These are phyloP conservation scores for Lepiota venenata DNA, from an alignment of 768 basidiomycete species.

Conservation along the genomic window DNA sequence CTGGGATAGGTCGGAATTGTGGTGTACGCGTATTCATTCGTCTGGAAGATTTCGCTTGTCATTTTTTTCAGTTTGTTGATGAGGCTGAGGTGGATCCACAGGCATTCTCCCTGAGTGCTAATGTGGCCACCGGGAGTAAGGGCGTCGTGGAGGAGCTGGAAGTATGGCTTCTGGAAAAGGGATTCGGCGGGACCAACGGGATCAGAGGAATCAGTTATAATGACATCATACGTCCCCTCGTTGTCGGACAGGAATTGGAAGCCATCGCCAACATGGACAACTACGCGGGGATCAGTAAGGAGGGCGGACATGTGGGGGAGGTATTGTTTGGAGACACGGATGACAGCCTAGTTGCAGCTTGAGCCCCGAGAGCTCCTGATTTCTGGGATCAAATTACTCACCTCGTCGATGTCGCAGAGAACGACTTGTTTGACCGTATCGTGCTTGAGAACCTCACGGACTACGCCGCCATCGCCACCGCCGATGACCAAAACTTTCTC, in stretches of 20 bases:
- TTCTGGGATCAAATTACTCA: constrained; percentile 20
- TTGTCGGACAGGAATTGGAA: constrained; percentile 95
- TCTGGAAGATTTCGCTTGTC: constrained; percentile 73
- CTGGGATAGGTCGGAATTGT: constrained; percentile 98
- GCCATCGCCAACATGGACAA: constrained; percentile 87
- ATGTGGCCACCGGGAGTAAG: constrained; percentile 88
- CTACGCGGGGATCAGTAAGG: constrained; percentile 76
- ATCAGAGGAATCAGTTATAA: constrained; percentile 98
- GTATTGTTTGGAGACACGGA: constrained; percentile 89
- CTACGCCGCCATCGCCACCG: constrained; percentile 97
- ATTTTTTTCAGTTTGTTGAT: constrained; percentile 73
- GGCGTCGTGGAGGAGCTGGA: constrained; percentile 88
- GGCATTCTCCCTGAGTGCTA: constrained; percentile 93
- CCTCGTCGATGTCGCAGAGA: constrained; percentile 97
- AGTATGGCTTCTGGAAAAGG: constrained; percentile 97
- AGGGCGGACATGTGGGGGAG: constrained; percentile 93
- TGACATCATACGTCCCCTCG: constrained; percentile 87
- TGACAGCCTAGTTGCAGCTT: constrained; percentile 64
- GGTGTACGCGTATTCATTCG: constrained; percentile 88
- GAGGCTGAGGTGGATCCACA: constrained; percentile 91
- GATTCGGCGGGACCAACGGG: constrained; percentile 93
- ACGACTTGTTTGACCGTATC: constrained; percentile 87
- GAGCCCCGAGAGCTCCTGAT: background rate
- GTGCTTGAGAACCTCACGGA: constrained; percentile 96
- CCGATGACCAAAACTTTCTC: constrained; percentile 96